Evolutionary conservation across 73 alveolate species (phyloP), one percentile per base, ranked within the genome.

Genomic region (Blepharisma stoltei): DNA sequence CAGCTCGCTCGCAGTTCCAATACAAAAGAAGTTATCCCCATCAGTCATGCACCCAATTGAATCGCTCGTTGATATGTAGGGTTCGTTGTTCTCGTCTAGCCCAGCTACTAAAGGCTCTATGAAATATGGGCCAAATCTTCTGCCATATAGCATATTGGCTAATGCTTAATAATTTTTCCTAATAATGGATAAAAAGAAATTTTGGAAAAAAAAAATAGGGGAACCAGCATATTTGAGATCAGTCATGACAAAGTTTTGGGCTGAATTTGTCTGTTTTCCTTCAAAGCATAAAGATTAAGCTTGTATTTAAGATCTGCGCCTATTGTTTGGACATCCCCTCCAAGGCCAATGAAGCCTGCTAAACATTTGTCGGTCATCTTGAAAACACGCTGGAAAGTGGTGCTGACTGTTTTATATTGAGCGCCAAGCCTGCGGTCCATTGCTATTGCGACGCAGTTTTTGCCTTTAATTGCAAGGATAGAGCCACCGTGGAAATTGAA

Each of bases 31-130:
- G 71, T 20, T 80, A 81, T 86, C 89, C 20, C 53, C 54, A 81
- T 86, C 86, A 67, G 83, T 83, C 54, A 87, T 89, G 54, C 95
- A 92, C 27, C 99, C 99, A 53, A 95, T 95, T 6, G 96, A 91
- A 82, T 95, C 99, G 78, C 90, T 90, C 49, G 98, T 85, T 25
- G 96, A 91, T 55, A 94, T 89, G 73, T 88, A 89, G 21, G 99
- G 98, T 11, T 85, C 94, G 47, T 78, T 70, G 55, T 81, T 71
- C 52, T 81, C 69, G 78, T 95, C 98, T 54, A 95, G 93, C 23
- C 99, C 99, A 6, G 96, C 99, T 14, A 95, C 95, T 37, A 95
- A 87, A 37, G 99, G 99, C 14, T 87, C 86, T 8, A 95, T 96
- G 84, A 87, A 95, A 85, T 89, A 93, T 25, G 99, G 99, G 53